phyloP scores from a whole-genome alignment of 345 rosid species.

The Populus alba region DNA sequence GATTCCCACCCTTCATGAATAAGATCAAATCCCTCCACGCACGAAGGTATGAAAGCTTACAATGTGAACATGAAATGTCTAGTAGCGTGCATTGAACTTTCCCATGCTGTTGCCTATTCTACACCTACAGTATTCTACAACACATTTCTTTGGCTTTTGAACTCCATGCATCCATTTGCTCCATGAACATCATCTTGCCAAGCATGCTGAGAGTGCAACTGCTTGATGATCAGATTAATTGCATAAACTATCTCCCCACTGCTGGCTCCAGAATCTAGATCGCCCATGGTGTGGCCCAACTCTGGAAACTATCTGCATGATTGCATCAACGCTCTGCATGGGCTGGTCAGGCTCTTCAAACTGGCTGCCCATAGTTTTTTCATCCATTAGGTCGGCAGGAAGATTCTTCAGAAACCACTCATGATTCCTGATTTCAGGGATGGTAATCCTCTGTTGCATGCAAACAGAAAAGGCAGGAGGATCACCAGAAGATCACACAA shows the following conservation, averaged over 20 bases:
- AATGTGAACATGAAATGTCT: conserved; percentile 9
- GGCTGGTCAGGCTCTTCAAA: conserved; percentile 37
- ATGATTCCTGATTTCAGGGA: conserved; percentile 31
- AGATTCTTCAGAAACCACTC: conserved; percentile 31
- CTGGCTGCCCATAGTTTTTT: conserved; percentile 28
- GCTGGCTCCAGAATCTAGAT: conserved; percentile 35
- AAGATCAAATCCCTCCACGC: conserved; percentile 9
- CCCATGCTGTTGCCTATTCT: conserved; percentile 12
- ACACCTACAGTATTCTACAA: not conserved
- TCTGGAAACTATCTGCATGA: conserved; percentile 34
- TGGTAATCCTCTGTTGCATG: conserved; percentile 25
- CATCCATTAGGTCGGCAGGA: conserved; percentile 32
- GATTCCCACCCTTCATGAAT: conserved; percentile 5
- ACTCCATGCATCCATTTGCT: not conserved
- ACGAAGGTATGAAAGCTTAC: conserved; percentile 15
- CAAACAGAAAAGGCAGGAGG: conserved; percentile 4
- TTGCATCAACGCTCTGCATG: conserved; percentile 24
- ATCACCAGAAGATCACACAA: not conserved
- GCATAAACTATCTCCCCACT: conserved; percentile 35
- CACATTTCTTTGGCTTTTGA: not conserved
- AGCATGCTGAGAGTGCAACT: not conserved
- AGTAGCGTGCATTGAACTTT: conserved; percentile 9
- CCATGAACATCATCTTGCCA: not conserved
- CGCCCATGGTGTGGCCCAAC: too few relatives aligned
- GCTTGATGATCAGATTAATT: not conserved